Evolutionary conservation across 768 basidiomycete species (phyloP).

Genomic region (Trichaptum fuscoviolaceum): DNA sequence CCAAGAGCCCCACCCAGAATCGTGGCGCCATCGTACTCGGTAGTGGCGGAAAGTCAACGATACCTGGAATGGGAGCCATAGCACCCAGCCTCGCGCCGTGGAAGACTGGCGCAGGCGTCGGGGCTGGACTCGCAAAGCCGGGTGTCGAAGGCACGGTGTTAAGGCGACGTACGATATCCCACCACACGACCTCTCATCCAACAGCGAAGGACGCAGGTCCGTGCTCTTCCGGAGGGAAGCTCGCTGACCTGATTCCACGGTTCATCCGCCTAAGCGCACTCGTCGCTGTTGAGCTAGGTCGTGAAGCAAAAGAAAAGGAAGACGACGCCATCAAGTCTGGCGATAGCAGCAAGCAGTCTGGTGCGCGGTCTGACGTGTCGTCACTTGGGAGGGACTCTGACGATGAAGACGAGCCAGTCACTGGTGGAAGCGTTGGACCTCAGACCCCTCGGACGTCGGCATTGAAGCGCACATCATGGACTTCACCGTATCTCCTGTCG

Average conservation of each 20-base stretch:
- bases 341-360: slow-evolving; percentile 5
- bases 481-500: neutral
- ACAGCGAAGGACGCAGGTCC: slow-evolving; percentile 21
- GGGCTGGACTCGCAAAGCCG: slow-evolving; percentile 59
- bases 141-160: slow-evolving; percentile 53
- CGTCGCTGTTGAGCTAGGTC: slow-evolving; percentile 70
- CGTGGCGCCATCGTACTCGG: neutral
- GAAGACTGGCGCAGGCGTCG: slow-evolving; percentile 71
- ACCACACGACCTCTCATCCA: slow-evolving; percentile 12
- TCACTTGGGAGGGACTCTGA: neutral
- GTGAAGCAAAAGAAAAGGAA: slow-evolving; percentile 58
- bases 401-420: neutral
- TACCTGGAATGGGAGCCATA: slow-evolving; percentile 2
- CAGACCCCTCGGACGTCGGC: neutral
- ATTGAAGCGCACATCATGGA: neutral
- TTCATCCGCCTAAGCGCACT: slow-evolving; percentile 77
- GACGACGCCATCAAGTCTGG: slow-evolving; percentile 23
- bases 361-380: slow-evolving; percentile 5
- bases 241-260: slow-evolving; percentile 60
- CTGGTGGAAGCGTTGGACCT: neutral
- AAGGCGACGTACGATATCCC: slow-evolving; percentile 39
- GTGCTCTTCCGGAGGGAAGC: slow-evolving; percentile 56
- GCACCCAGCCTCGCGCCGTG: slow-evolving; percentile 47
- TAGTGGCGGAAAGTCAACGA: slow-evolving; percentile 1
- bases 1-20: neutral